Base-by-base conservation (phyloP, 495 filamentous ascomycete species). In the Penicillium cinerascens region DNA sequence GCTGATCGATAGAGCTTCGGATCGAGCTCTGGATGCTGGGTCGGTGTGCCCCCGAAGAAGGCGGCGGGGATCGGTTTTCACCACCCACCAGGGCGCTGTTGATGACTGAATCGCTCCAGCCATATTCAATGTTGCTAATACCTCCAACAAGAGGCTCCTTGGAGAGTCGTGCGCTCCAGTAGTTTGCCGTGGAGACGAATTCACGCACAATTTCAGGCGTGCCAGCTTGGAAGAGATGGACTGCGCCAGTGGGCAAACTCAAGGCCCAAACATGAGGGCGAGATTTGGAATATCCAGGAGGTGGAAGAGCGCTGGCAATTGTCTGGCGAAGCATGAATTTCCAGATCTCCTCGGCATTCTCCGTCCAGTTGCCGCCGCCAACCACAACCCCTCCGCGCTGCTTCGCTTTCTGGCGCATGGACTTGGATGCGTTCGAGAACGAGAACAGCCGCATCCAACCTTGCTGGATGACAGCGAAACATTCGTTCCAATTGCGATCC, bases 391-490 rank as follows among this genome's bases (percentile, higher is more conserved):
- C 84, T 8, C 80, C 81, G 49, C 59, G 77, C 36, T 74, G 69
- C 58, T 86, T 87, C 37, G 78, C 72, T 64, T 89, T 90, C 52
- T 83, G 81, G 15, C 87, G 83, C 64, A 85, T 77, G 0, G 87
- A 87, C 59, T 91, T 91, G 51, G 76, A 79, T 2, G 85, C 79
- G 16, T 85, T 82, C 51, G 70, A 80, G 75, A 99, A 99, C 0
- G 90, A 92, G 69, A 99, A 99, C 3, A 99, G 77, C 29, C 89
- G 90, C 78, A 99, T 83, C 71, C 86, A 90, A n/a, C 93, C 93
- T 59, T 93, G 95, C 56, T 96, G 89, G 52, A 99, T 87, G 36
- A 99, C 93, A n/a, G 92, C 95, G 65, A 99, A 99, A 46, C 90
- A 90, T 56, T 97, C 92, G 47, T 79, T 85, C 93, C 93, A 99